Base-by-base conservation (phyloP, 2,329 filamentous ascomycete genomes). In the Aspergillus japonicus region DNA sequence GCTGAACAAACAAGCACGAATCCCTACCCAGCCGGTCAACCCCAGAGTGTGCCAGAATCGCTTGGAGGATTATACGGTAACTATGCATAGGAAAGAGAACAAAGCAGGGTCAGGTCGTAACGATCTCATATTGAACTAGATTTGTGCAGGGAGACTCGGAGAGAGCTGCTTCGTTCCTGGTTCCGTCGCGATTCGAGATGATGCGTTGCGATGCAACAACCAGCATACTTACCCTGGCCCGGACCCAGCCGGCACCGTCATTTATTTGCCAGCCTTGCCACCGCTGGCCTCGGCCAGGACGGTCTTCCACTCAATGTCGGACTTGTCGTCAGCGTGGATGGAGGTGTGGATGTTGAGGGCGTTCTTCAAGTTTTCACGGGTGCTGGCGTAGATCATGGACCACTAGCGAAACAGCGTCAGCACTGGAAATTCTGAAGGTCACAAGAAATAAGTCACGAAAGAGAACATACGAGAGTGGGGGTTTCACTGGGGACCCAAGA, bases 301-400 rank as follows among this genome's bases (percentile, higher is more conserved):
- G 58, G 67, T 63, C 68, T 75, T 76, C 76, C 76, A 79, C 65
- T 78, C 77, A 60, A 79, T 75, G 39, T 78, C 77, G 51, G 60
- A 57, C 65, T 74, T 75, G 70, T 77, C 73, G 58, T 78, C 76
- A 47, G 76, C 76, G 65, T 78, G 76, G 66, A 78, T 74, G 64
- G 73, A 76, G 64, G 58, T 69, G 63, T 67, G 65, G 57, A 77
- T 73, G 71, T 79, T 80, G 48, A 82, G 74, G 19, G 80, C 77
- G 63, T 78, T 80, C 74, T 82, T 82, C 64, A 82, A 67, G 59
- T 72, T 73, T 68, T 81, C 78, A 56, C 78, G 77, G 52, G 78
- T 81, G 65, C 78, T 80, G 66, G 80, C 79, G 72, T 82, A 82
- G 59, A 81, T 75, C 80, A 82, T 82, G 64, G 78, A 79, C 72